Percentiles rank a stretch among this genome's conserved stretches.
Evolutionary conservation across 2,329 filamentous ascomycete species (phyloP).

Genomic region (Fusarium paranaense): DNA sequence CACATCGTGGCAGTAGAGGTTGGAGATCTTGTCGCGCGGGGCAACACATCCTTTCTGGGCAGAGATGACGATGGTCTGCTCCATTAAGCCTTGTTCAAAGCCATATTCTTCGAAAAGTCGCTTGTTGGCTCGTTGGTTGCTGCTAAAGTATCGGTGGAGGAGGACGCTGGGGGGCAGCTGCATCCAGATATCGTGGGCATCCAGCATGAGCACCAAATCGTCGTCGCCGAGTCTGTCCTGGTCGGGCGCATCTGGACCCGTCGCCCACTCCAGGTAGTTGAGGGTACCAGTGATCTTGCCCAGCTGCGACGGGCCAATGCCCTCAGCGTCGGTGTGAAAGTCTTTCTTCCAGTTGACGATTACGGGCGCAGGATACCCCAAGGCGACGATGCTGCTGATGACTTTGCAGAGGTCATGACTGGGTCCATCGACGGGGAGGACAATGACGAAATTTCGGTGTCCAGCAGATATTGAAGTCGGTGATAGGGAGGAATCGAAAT

Average conservation of each 20-base stretch:
- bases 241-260: conserved; percentile 16
- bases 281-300: conserved; percentile 47
- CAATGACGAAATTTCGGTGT: conserved; percentile 39
- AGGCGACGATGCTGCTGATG: conserved; percentile 41
- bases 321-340: conserved; percentile 36
- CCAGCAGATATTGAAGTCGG: conserved; percentile 24
- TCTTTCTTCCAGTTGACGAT: conserved; percentile 48
- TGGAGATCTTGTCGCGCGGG: conserved; percentile 37
- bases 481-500: conserved; percentile 3
- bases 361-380: conserved; percentile 46
- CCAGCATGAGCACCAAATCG: conserved; percentile 45
- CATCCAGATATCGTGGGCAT: conserved; percentile 49
- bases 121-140: conserved; percentile 37
- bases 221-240: conserved; percentile 39
- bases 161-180: conserved; percentile 46
- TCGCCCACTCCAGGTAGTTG: conserved; percentile 42
- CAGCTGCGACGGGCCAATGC: conserved; percentile 43
- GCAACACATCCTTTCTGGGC: conserved; percentile 43
- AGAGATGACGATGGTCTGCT: conserved; percentile 41
- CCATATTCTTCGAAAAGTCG: conserved; percentile 32
- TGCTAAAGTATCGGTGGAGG: conserved; percentile 42
- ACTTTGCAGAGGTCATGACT: conserved; percentile 47
- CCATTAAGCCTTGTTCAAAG: conserved; percentile 30
- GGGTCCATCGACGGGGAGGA: conserved; percentile 42
- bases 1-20: conserved; percentile 39